A percentile compares a stretch with the other conserved stretches of the same genome.
These are phyloP conservation scores for Saccharomyces pastorianus DNA, from an alignment of 1,139 yeast species.

Conservation along the genomic window DNA sequence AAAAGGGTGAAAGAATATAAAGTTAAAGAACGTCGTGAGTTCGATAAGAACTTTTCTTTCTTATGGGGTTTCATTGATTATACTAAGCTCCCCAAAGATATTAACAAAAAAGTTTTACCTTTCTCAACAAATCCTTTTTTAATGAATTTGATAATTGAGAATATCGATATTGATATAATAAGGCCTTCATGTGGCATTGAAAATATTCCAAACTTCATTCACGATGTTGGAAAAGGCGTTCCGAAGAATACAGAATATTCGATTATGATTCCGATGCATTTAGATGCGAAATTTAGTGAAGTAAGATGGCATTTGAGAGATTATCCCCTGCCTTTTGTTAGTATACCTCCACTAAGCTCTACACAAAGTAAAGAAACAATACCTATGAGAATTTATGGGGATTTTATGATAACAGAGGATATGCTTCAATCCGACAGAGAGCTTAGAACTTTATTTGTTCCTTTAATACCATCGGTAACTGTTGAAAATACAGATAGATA, in stretches of 20 bases:
- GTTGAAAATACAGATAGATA: conserved; percentile 36
- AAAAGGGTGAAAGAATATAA: conserved; percentile 46
- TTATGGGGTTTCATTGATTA: conserved; percentile 42
- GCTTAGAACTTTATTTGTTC: conserved; percentile 54
- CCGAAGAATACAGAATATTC: conserved; percentile 67
- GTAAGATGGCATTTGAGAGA: conserved; percentile 58
- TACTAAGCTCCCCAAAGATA: conserved; percentile 38
- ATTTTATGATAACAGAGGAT: conserved; percentile 51
- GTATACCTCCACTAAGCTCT: conserved; percentile 36
- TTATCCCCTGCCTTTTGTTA: conserved; percentile 49
- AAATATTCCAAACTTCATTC: conserved; percentile 51
- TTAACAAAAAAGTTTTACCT: conserved; percentile 50
- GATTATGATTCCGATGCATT: conserved; percentile 54
- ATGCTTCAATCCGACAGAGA: conserved; percentile 39
- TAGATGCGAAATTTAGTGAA: conserved; percentile 41
- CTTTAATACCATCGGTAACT: conserved; percentile 44
- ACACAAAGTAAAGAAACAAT: conserved; percentile 31
- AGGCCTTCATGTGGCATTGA: conserved; percentile 50
- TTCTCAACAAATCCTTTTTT: conserved; percentile 59
- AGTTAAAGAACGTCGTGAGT: conserved; percentile 37
- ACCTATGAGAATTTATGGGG: conserved; percentile 38
- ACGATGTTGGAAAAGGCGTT: conserved; percentile 73
- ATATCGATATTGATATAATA: conserved; percentile 46
- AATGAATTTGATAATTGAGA: conserved; percentile 47
- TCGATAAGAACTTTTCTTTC: conserved; percentile 45